Percentiles rank a stretch among this genome's conserved stretches.
phyloP scores from a whole-genome alignment of 2,329 filamentous ascomycete species.

The Chaetothyriales sp. region DNA sequence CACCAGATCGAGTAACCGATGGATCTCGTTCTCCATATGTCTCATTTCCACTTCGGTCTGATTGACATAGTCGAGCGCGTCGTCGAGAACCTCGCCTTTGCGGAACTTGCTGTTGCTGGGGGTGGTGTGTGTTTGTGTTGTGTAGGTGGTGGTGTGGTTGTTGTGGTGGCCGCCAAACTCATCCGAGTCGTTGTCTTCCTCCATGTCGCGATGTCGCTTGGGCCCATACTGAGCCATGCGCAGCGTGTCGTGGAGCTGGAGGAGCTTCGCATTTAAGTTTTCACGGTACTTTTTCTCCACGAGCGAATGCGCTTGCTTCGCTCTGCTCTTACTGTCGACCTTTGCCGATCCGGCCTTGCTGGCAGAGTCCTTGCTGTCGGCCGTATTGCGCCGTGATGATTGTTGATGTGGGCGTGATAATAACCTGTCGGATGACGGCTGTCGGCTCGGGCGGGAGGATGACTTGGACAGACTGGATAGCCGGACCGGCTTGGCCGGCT shows the following conservation, averaged over 20 bases:
- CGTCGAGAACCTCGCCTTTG: slow-evolving; percentile 16
- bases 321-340: slow-evolving; percentile 14
- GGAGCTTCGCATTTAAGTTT: slow-evolving; percentile 17
- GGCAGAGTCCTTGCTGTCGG: slow-evolving; percentile 6
- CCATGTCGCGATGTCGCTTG: slow-evolving; percentile 4
- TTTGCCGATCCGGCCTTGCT: slow-evolving; percentile 2
- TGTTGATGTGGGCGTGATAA: background rate
- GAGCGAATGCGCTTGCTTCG: slow-evolving; percentile 16
- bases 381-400: slow-evolving; percentile 1
- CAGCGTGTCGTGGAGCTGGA: slow-evolving; percentile 14
- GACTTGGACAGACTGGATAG: background rate
- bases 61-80: slow-evolving; percentile 17
- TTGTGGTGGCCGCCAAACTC: slow-evolving; percentile 1
- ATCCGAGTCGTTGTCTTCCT: slow-evolving; percentile 1
- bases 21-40: slow-evolving; percentile 16
- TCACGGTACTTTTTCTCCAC: slow-evolving; percentile 18
- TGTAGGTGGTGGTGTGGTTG: background rate
- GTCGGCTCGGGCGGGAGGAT: background rate
- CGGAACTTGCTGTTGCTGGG: slow-evolving; percentile 10
- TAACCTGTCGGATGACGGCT: background rate
- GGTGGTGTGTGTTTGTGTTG: background rate
- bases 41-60: slow-evolving; percentile 16
- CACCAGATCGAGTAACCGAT: slow-evolving; percentile 11
- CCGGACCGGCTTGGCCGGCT: background rate
- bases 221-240: slow-evolving; percentile 14